phyloP scores from a whole-genome alignment of 306 rosid genomes.

The Pyrus betulifolia region DNA sequence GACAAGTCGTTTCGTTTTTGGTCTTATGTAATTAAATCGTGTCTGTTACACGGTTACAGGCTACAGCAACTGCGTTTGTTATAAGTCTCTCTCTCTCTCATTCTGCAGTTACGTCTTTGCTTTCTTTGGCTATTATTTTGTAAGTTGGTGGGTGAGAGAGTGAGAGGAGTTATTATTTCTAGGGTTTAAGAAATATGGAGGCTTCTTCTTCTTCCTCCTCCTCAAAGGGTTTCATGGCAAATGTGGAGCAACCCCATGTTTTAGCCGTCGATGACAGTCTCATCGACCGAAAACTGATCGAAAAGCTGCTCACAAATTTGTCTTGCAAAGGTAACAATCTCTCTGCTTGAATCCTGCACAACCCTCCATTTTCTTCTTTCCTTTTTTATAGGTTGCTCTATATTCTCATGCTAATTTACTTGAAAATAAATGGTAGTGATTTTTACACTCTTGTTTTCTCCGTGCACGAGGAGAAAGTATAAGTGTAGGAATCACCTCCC shows the following conservation, averaged over 20 bases:
- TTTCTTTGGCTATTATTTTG: background rate
- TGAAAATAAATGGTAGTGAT: background rate
- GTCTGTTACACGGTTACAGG: conserved; percentile 9
- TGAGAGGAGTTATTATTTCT: background rate
- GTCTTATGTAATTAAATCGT: conserved; percentile 19
- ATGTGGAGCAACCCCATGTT: conserved; percentile 67
- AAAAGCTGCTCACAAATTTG: conserved; percentile 72
- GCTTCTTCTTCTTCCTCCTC: conserved; percentile 28
- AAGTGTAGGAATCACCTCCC: too few species aligned
- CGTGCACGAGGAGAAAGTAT: too few species aligned
- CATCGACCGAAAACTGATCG: conserved; percentile 75
- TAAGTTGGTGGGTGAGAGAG: background rate
- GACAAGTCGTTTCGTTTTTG: conserved; percentile 13
- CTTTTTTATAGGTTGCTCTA: background rate
- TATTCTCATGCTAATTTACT: background rate
- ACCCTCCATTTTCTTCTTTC: background rate
- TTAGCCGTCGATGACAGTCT: conserved; percentile 85
- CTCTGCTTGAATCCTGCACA: background rate
- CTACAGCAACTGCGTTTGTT: conserved; percentile 26
- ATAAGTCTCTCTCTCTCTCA: background rate
- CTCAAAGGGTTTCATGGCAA: conserved; percentile 45
- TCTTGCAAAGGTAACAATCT: conserved; percentile 63
- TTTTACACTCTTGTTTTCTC: background rate
- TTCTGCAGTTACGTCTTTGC: background rate
- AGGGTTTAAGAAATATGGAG: conserved; percentile 23